Conservation (phyloP, 371 early-diverging fungal genomes). For the Conidiobolus incongruus region DNA sequence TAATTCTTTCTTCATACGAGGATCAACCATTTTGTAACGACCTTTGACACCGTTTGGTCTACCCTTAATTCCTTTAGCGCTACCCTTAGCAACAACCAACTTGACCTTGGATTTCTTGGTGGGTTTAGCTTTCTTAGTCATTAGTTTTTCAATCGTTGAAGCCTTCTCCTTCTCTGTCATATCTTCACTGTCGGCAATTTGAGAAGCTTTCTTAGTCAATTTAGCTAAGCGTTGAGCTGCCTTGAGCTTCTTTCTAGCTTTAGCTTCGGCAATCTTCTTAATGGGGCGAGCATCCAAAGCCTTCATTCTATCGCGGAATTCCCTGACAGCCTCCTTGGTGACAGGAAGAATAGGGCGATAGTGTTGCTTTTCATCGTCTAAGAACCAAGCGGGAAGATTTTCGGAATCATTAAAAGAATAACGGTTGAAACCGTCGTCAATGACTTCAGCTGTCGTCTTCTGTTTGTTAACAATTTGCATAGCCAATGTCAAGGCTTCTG, state of each 20-base stretch:
- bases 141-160: slow-evolving; percentile 47
- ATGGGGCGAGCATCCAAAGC: slow-evolving; percentile 89
- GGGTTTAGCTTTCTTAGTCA: slow-evolving; percentile 36
- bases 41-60: slow-evolving; percentile 95
- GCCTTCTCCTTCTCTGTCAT: slow-evolving; percentile 78
- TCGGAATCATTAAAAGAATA: slow-evolving; percentile 69
- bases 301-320: slow-evolving; percentile 50
- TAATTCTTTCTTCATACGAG: slow-evolving; percentile 80
- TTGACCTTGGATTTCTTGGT: slow-evolving; percentile 50
- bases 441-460: slow-evolving; percentile 43
- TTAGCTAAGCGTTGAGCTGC: slow-evolving; percentile 45
- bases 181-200: slow-evolving; percentile 66
- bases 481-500: slow-evolving; percentile 77
- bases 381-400: slow-evolving; percentile 79
- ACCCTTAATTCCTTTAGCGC: slow-evolving; percentile 69
- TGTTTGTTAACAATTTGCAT: slow-evolving; percentile 56
- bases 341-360: slow-evolving; percentile 73
- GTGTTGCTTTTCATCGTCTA: slow-evolving; percentile 73
- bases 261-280: slow-evolving; percentile 97
- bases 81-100: slow-evolving; percentile 79
- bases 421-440: slow-evolving; percentile 78
- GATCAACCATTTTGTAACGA: slow-evolving; percentile 83
- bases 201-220: slow-evolving; percentile 70
- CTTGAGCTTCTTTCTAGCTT: slow-evolving; percentile 76
- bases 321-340: slow-evolving; percentile 83